These are phyloP conservation scores for Trichomonascaceae sp. DNA, from an alignment of 1,139 yeast genomes.

Conservation along the genomic window DNA sequence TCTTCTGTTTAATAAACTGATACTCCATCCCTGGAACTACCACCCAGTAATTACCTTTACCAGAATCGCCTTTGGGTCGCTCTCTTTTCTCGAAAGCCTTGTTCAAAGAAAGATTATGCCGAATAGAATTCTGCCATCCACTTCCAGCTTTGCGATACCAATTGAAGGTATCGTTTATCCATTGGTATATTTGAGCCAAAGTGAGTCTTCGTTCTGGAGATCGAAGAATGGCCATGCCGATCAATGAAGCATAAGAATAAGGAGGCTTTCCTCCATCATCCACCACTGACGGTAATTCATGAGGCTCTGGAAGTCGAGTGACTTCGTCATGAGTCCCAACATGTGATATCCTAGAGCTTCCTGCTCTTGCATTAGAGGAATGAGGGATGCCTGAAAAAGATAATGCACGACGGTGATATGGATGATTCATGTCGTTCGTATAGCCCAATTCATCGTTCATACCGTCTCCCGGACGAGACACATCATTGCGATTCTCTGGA, in stretches of 20 bases:
- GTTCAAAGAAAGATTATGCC: slow-evolving; percentile 77
- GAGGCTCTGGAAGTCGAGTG: slow-evolving; percentile 31
- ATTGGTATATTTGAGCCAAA: slow-evolving; percentile 80
- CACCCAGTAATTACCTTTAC: slow-evolving; percentile 97
- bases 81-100: slow-evolving; percentile 88
- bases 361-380: slow-evolving; percentile 19
- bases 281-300: slow-evolving; percentile 39
- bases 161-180: slow-evolving; percentile 85
- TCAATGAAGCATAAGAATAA: slow-evolving; percentile 86
- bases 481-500: background rate
- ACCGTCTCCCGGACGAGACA: background rate
- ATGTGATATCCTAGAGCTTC: slow-evolving; percentile 3
- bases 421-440: background rate
- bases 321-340: slow-evolving; percentile 12
- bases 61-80: slow-evolving; percentile 74
- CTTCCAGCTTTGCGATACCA: slow-evolving; percentile 82
- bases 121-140: slow-evolving; percentile 91
- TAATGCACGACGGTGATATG: background rate
- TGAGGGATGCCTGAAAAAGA: slow-evolving; percentile 7
- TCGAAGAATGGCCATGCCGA: slow-evolving; percentile 88
- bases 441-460: background rate
- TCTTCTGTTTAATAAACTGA: slow-evolving; percentile 55
- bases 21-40: slow-evolving; percentile 78
- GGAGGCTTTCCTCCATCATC: slow-evolving; percentile 72
- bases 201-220: slow-evolving; percentile 78